Conservation (phyloP, 345 rosid species). For the Eucalyptus melliodora region DNA sequence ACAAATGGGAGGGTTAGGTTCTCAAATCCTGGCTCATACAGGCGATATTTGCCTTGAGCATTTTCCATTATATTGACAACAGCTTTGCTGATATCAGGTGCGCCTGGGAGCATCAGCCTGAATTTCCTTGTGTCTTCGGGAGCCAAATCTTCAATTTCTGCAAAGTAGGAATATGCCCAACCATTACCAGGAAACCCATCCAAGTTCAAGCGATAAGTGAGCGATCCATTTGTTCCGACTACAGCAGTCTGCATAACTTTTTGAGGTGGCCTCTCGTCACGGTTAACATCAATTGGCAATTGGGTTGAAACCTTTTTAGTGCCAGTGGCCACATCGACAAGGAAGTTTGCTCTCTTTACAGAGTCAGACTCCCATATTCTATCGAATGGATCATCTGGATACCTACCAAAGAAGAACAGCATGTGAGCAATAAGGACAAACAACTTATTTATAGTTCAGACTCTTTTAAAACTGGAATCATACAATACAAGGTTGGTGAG, state of each 20-base stretch:
- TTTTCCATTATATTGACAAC: conserved; percentile 86
- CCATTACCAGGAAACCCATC: conserved; percentile 94
- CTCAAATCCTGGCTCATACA: conserved; percentile 78
- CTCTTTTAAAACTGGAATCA: not conserved
- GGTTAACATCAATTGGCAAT: conserved; percentile 31
- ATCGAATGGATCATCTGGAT: conserved; percentile 95
- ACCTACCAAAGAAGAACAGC: conserved; percentile 25
- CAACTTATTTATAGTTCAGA: not conserved
- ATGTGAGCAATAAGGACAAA: not conserved
- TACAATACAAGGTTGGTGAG: not conserved
- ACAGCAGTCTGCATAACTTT: conserved; percentile 99
- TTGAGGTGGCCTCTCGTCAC: conserved; percentile 56
- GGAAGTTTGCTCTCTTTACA: conserved; percentile 68
- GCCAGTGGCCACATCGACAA: conserved; percentile 94
- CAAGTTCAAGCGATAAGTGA: conserved; percentile 80
- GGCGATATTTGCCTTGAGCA: conserved; percentile 62
- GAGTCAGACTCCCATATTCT: conserved; percentile 95
- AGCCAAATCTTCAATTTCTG: conserved; percentile 83
- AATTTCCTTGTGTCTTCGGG: conserved; percentile 74
- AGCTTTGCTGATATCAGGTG: conserved; percentile 67
- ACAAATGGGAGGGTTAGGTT: conserved; percentile 83
- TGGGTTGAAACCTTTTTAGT: conserved; percentile 62
- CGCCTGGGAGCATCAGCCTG: conserved; percentile 59
- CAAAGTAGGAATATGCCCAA: conserved; percentile 81
- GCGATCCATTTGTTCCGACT: conserved; percentile 82